These are phyloP conservation scores for Fusarium siculi DNA, from an alignment of 2,329 filamentous ascomycete genomes.

Conservation along the genomic window DNA sequence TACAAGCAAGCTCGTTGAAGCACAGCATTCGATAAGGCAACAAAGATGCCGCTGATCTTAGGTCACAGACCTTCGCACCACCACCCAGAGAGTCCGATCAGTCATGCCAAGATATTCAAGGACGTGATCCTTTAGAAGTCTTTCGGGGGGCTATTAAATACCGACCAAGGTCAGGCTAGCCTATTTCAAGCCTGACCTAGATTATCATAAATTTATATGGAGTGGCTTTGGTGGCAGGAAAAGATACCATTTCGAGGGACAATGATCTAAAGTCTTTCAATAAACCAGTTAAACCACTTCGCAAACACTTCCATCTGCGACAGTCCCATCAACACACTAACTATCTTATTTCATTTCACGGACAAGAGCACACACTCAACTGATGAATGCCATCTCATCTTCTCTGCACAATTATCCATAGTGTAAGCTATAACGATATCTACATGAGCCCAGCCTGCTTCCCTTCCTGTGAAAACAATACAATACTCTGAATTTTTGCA, in stretches of 20 bases:
- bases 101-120: background rate
- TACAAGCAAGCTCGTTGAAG: background rate
- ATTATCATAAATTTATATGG: background rate
- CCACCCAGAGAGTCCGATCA: background rate
- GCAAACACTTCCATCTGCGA: background rate
- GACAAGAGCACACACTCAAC: background rate
- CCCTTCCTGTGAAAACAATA: slow-evolving; percentile 1
- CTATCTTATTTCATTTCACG: background rate
- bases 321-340: background rate
- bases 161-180: background rate
- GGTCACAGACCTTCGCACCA: background rate
- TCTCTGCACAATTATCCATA: slow-evolving; percentile 10
- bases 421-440: slow-evolving; percentile 23
- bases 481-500: slow-evolving; percentile 12
- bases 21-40: background rate
- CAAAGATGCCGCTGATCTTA: no score
- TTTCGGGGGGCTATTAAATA: background rate
- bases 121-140: background rate
- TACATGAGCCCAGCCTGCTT: slow-evolving; percentile 13
- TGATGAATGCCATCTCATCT: background rate
- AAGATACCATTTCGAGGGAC: background rate
- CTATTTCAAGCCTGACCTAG: background rate
- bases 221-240: background rate
- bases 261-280: background rate
- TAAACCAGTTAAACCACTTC: background rate